phyloP scores from a whole-genome alignment of 75 land plant species.

The Pinus albicaulis region DNA sequence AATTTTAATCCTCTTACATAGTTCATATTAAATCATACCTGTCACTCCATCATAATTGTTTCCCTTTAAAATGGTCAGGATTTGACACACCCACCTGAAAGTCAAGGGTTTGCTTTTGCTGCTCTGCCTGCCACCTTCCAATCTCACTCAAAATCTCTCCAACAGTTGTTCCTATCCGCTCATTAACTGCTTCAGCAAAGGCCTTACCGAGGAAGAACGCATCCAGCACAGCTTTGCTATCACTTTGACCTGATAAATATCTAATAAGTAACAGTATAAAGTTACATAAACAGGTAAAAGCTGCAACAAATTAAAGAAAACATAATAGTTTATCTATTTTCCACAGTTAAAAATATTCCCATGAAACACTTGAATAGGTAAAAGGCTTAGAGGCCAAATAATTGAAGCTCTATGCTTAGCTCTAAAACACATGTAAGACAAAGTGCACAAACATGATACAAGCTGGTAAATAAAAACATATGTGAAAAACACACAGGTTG shows the following conservation, averaged over 20 bases:
- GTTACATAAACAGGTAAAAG: no score
- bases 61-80: not conserved
- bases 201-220: conserved; percentile 98
- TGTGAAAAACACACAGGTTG: no score
- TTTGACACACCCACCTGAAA: conserved; percentile 55
- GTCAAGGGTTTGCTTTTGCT: conserved; percentile 75
- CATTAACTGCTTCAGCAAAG: conserved; percentile 84
- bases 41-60: not conserved
- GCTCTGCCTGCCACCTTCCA: conserved; percentile 93
- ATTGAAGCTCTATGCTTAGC: not conserved
- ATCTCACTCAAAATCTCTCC: conserved; percentile 86
- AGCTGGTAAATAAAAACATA: no score
- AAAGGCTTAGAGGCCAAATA: not conserved
- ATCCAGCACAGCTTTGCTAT: conserved; percentile 79
- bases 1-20: conserved; percentile 20
- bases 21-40: conserved; percentile 15
- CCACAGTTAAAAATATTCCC: not conserved
- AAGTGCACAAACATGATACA: no score
- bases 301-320: not conserved
- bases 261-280: not conserved
- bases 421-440: not conserved
- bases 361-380: not conserved
- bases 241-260: conserved; percentile 58
- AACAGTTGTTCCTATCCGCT: conserved; percentile 71
- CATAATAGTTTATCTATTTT: not conserved